Base-by-base conservation (phyloP, 1,284 basidiomycete species). In the Tausonia pullulans region DNA sequence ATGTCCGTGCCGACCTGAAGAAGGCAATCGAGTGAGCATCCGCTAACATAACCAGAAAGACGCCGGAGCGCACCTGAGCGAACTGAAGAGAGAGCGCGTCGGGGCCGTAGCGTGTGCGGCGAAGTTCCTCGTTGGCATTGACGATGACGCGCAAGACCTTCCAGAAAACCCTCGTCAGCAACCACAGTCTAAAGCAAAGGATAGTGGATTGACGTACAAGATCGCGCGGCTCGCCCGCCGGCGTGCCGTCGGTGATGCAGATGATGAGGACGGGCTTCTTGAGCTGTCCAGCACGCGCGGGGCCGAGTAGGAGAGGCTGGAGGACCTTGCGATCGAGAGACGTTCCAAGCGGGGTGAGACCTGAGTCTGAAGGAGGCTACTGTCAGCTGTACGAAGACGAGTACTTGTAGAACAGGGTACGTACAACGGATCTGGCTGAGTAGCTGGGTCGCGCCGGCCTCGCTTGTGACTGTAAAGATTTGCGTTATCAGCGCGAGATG, bases 251-350 rank as follows among this genome's bases (percentile, higher is more conserved):
- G 41, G 65, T 66, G 13, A 58, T 39, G 44, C n/a, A 11, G 65
- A 80, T 75, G 69, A 79, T 70, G 39, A 80, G 68, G 13, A 79
- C 70, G 4, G 78, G 79, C 72, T 80, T 80, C 68, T 77, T 71
- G 5, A 80, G 71, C 53, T 67, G 65, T 61, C 70, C 69, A 44
- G 69, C 61, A 16, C 73, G 71, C 27, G 76, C 77, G 4, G 78
- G 78, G 41, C 72, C 74, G 41, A 78, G 69, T 1, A 80, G 72
- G 40, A 79, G 71, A 39, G 79, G 79, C 68, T 78, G 72, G 50
- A 79, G 69, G 68, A 79, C 71, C 72, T 79, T 79, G 41, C 72
- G 68, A 62, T 73, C 71, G 43, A 79, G 68, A 0, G 71, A 69
- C 6, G 78, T 79, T 40, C 79, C 78, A 43, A 77, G 69, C 3